A percentile compares a stretch with the other conserved stretches of the same genome.
phyloP scores from a whole-genome alignment of 495 filamentous ascomycete genomes.

The Cercophora newfieldiana region DNA sequence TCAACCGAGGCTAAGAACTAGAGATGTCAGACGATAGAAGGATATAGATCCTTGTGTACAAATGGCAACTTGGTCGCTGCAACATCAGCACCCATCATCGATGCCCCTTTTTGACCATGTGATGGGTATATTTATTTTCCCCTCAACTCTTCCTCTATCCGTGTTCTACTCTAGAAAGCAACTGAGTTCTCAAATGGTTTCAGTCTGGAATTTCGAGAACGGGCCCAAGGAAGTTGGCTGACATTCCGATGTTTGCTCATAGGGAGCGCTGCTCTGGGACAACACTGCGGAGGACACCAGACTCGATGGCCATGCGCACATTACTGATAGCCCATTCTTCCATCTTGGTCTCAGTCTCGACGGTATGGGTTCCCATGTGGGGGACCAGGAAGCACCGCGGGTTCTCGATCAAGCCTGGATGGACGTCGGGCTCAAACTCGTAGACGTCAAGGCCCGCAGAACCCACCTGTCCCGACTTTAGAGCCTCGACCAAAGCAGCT shows the following conservation, averaged over 20 bases:
- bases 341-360: slow-evolving; percentile 72
- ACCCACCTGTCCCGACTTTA: slow-evolving; percentile 67
- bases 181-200: too few relatives aligned
- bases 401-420: slow-evolving; percentile 68
- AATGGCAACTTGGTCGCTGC: slow-evolving; percentile 2
- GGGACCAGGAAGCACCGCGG: slow-evolving; percentile 72
- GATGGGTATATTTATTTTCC: neutral
- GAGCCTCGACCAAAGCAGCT: slow-evolving; percentile 66
- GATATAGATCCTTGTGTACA: slow-evolving; percentile 5
- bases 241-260: slow-evolving; percentile 5
- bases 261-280: slow-evolving; percentile 65
- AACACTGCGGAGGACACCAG: slow-evolving; percentile 65
- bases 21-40: slow-evolving; percentile 10
- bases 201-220: too few relatives aligned
- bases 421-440: slow-evolving; percentile 73
- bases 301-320: slow-evolving; percentile 60
- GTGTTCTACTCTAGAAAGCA: neutral
- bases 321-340: slow-evolving; percentile 73
- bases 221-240: neutral
- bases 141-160: neutral
- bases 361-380: slow-evolving; percentile 72
- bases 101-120: neutral
- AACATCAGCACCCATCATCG: neutral
- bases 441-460: slow-evolving; percentile 77
- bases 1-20: slow-evolving; percentile 34